Base-by-base conservation (phyloP, 2,329 filamentous ascomycete genomes). In the Acephala macrosclerotiorum region DNA sequence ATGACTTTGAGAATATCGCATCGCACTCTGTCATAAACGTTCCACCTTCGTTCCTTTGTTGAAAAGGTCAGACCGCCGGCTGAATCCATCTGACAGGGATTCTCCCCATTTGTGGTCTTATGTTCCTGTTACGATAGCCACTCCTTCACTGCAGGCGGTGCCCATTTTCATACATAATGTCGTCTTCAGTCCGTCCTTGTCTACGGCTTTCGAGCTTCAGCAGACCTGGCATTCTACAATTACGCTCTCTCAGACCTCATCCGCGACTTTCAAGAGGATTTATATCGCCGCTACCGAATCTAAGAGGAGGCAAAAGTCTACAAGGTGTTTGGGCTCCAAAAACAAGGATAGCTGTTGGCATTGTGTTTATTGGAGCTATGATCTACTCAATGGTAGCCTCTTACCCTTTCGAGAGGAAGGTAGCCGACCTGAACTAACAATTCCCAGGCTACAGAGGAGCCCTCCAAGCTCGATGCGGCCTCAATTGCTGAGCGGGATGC, bases 401-500 rank as follows among this genome's bases (percentile, higher is more conserved):
- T 29, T 25, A 29, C 40, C 29, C 38, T 14, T 12, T 42, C 40
- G 36, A 22, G 4, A 5, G 12, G 25, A 53, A 53, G 22, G 25
- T 53, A 33, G 51, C 38, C 56, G 69, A 66, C 42, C 58, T 60
- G 35, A 63, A 62, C 64, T 74, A 58, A 75, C 60, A n/a, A 14
- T n/a, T 16, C 65, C 40, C 38, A 77, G 76, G 70, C 64, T 26
- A 77, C 75, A 42, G 74, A 75, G 35, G 70, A 76, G 64, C 71
- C 73, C 25, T 60, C 64, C 78, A 81, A 76, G 62, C 80, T 87
- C 74, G 91, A 94, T 73, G 75, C 81, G 56, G 85, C 91, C 35
- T 87, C 91, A 47, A 92, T 97, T 71, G 94, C 93, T 73, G 92
- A 97, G 76, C 89, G 92, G 74, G 96, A 98, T 79, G 89, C 87